Base-by-base conservation (phyloP, 305 asterid genomes). In the Fraxinus paxiana region DNA sequence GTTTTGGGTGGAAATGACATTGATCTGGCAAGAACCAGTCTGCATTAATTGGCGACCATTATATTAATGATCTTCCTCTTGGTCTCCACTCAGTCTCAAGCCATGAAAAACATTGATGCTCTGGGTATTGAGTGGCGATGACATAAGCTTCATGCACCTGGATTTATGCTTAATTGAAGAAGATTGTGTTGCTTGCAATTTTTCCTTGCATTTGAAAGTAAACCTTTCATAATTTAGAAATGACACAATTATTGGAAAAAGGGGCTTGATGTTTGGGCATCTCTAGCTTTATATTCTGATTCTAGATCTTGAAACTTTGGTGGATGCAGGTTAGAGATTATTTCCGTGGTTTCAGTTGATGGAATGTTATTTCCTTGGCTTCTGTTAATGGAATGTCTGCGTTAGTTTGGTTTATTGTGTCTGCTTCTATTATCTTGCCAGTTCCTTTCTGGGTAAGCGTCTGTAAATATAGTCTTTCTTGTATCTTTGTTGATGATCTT, bases 321-420 rank as follows among this genome's bases (percentile, higher is more conserved):
- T 90, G 90, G 79, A 84, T 87, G 92, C 92, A 90, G 96, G 96
- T 85, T 84, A 92, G 84, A 85, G 92, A 81, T 88, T 88, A 90
- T 63, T 63, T 69, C 41, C 74, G 20, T 65, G 73, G 73, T 18
- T 28, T 24, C 8, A 2, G 73, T 65, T 65, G n/a, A 24, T 26
- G 72, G 72, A 26, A 24, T 65, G 33, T 2, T 65, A 9, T 74
- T 9, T 70, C 51, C 65, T 63, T n/a, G 69, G 72, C 84, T 28
- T 76, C 22, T 51, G 82, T 61, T 51, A 30, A 37, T 73, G 82
- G 71, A 28, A 70, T 48, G 20, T 30, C 59, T 24, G 76, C 12
- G 9, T 71, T 82, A 76, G 59, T 85, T 79, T 2, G 74, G 84
- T 34, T 83, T 69, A 3, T 69, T 79, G 82, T 79, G 84, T 72